These are phyloP conservation scores for Articulospora tetracladia DNA, from an alignment of 495 filamentous ascomycete species.

Conservation along the genomic window DNA sequence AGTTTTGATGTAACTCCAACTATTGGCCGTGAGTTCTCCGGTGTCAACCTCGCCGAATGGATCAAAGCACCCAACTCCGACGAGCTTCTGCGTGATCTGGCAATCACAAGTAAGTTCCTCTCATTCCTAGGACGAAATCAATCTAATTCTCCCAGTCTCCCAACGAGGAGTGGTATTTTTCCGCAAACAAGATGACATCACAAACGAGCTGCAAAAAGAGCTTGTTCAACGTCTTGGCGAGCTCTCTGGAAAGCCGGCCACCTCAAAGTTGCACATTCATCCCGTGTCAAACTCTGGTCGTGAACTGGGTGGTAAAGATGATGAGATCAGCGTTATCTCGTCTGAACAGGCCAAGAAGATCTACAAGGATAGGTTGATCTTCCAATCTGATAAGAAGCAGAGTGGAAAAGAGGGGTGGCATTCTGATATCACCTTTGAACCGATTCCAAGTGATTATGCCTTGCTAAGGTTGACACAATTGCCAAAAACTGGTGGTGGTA, in stretches of 20 bases:
- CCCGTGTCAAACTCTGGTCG: constrained; percentile 60
- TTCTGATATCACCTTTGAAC: constrained; percentile 68
- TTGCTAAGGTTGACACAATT: constrained; percentile 56
- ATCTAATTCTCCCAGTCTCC: constrained; percentile 51
- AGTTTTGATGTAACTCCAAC: constrained; percentile 63
- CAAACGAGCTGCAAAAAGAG: constrained; percentile 62
- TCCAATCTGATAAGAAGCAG: constrained; percentile 30
- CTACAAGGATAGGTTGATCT: constrained; percentile 33
- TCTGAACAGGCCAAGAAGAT: constrained; percentile 55
- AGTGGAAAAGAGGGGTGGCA: constrained; percentile 54
- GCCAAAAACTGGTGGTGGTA: constrained; percentile 62
- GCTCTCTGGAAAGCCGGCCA: constrained; percentile 61
- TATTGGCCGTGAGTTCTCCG: constrained; percentile 62
- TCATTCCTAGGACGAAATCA: background rate
- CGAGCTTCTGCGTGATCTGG: constrained; percentile 63
- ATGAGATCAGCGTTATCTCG: constrained; percentile 73
- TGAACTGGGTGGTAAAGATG: constrained; percentile 47
- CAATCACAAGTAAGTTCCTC: constrained; percentile 53
- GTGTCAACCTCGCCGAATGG: constrained; percentile 59
- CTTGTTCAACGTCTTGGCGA: constrained; percentile 63
- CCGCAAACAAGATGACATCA: constrained; percentile 67
- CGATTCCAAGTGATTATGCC: constrained; percentile 62
- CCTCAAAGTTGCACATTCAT: constrained; percentile 68
- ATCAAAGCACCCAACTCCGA: constrained; percentile 61
- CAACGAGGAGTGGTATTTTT: constrained; percentile 81